Conservation (phyloP, 1,284 basidiomycete species). For the Marasmius oreades region DNA sequence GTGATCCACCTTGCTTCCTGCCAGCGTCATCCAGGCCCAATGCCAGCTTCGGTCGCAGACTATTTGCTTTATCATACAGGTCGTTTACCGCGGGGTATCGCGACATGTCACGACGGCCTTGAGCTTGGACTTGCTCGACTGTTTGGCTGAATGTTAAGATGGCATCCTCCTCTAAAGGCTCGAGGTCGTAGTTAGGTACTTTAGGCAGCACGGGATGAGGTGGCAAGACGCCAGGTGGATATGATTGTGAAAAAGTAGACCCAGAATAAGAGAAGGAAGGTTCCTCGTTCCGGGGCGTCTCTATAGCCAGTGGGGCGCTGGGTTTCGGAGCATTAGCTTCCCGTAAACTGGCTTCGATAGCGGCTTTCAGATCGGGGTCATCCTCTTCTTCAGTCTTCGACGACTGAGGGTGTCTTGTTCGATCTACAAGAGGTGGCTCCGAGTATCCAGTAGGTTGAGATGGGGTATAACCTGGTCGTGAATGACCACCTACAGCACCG, state of each 20-base stretch:
- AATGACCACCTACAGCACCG: conserved; percentile 45
- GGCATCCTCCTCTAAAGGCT: conserved; percentile 76
- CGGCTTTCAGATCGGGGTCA: conserved; percentile 89
- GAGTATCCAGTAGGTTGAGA: conserved; percentile 58
- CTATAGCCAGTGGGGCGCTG: conserved; percentile 67
- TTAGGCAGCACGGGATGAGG: conserved; percentile 44
- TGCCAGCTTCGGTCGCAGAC: conserved; percentile 79
- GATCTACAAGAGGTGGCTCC: conserved; percentile 72
- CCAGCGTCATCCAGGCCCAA: conserved; percentile 84
- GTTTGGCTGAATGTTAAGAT: conserved; percentile 89
- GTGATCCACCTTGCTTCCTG: conserved; percentile 77
- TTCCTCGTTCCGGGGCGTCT: conserved; percentile 48
- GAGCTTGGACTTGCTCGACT: conserved; percentile 78
- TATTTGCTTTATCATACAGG: conserved; percentile 81
- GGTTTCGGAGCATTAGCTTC: conserved; percentile 80
- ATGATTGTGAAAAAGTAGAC: conserved; percentile 38
- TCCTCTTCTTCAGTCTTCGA: conserved; percentile 76
- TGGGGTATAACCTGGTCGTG: conserved; percentile 66
- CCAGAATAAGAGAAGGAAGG: conserved; percentile 31
- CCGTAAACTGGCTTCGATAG: conserved; percentile 91
- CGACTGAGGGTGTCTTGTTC: conserved; percentile 39
- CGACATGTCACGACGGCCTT: conserved; percentile 74
- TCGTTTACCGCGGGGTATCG: conserved; percentile 81
- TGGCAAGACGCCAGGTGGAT: conserved; percentile 38
- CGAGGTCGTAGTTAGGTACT: conserved; percentile 75